phyloP scores from a whole-genome alignment of 139 green algal genomes.

The Chlamydomonas sp. region DNA sequence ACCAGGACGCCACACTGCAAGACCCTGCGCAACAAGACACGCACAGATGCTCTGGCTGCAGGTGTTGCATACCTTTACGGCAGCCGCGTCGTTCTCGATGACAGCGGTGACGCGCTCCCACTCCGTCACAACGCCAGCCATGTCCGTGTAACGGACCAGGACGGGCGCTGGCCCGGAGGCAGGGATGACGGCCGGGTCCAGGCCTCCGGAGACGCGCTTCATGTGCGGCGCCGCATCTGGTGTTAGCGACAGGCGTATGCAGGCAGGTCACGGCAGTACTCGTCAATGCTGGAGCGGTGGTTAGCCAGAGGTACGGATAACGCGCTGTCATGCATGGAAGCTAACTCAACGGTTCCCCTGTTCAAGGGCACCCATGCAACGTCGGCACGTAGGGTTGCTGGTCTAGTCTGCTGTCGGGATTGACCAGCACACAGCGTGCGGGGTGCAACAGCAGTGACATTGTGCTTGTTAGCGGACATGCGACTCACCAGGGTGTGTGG shows the following conservation, averaged over 20 bases:
- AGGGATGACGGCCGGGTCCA: constrained; percentile 32
- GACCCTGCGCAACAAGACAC: background rate
- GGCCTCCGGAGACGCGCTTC: constrained; percentile 18
- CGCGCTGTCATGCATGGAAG: too few relatives aligned
- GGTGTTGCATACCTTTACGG: constrained; percentile 63
- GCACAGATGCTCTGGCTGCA: background rate
- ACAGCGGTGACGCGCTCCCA: constrained; percentile 81
- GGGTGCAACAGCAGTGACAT: too few relatives aligned
- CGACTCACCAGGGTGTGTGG: constrained; percentile 36
- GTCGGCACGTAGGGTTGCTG: too few relatives aligned
- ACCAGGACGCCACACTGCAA: background rate
- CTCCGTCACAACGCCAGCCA: constrained; percentile 63
- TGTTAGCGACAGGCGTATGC: too few relatives aligned
- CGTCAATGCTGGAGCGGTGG: too few relatives aligned
- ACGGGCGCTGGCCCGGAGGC: constrained; percentile 76
- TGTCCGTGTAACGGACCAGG: constrained; percentile 70
- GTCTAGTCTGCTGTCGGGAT: too few relatives aligned
- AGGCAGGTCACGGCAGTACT: too few relatives aligned
- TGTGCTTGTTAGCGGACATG: constrained; percentile 1
- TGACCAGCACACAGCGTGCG: too few relatives aligned
- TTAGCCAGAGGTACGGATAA: too few relatives aligned
- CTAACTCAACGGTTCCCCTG: too few relatives aligned
- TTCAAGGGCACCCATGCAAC: too few relatives aligned
- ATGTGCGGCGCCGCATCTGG: constrained; percentile 30
- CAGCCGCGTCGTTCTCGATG: constrained; percentile 85